These are phyloP conservation scores for Wilcoxina mikolae DNA, from an alignment of 495 filamentous ascomycete species.

Conservation along the genomic window DNA sequence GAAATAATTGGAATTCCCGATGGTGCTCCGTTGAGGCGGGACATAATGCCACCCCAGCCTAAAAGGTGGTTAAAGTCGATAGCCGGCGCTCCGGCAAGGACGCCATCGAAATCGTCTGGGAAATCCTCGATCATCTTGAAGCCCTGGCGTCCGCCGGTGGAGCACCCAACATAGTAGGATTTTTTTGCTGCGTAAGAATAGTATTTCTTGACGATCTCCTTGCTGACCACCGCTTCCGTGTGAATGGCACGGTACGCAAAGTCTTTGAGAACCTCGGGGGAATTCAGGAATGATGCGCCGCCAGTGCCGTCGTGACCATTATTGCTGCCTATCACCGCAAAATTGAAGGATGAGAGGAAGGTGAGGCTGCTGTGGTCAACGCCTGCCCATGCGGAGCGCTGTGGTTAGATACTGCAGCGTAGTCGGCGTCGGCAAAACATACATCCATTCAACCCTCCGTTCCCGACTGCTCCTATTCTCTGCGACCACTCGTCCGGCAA, in stretches of 20 bases:
- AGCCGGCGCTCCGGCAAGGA: conserved; percentile 44
- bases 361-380: conserved; percentile 37
- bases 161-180: conserved; percentile 47
- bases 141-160: conserved; percentile 45
- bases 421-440: not conserved
- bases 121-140: conserved; percentile 39
- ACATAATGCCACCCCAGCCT: not conserved
- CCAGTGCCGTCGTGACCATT: conserved; percentile 40
- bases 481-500: not conserved
- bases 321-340: conserved; percentile 39
- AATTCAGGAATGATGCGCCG: conserved; percentile 36
- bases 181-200: conserved; percentile 33
- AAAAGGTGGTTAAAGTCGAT: conserved; percentile 18
- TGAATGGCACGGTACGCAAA: conserved; percentile 14
- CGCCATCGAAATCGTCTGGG: conserved; percentile 50
- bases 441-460: conserved; percentile 5
- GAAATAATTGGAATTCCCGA: conserved; percentile 29
- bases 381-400: conserved; percentile 19
- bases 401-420: not conserved
- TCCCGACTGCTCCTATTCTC: not conserved
- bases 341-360: conserved; percentile 34
- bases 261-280: conserved; percentile 30
- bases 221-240: conserved; percentile 19
- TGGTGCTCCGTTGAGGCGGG: not conserved
- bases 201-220: conserved; percentile 32